phyloP scores from a whole-genome alignment of 1,284 basidiomycete genomes.

The Pyrrhoderma lamaoense region DNA sequence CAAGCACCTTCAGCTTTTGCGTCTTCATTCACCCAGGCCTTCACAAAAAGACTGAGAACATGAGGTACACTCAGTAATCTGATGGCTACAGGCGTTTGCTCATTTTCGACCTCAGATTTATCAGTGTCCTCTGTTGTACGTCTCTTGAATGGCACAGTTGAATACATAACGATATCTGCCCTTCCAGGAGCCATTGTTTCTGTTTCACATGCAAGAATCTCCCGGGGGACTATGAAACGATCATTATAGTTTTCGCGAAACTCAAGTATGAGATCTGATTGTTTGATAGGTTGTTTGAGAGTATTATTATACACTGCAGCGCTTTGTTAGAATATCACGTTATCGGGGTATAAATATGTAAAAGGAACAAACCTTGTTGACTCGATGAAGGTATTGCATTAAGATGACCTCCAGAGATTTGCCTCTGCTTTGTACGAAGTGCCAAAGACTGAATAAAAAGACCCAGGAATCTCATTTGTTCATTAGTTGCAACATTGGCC shows the following conservation, averaged over 20 bases:
- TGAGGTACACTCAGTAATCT: constrained; percentile 1
- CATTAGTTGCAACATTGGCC: constrained; percentile 46
- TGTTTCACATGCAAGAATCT: constrained; percentile 40
- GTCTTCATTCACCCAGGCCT: constrained; percentile 14
- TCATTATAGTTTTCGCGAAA: constrained; percentile 56
- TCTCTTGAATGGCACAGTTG: constrained; percentile 10
- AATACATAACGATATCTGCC: constrained; percentile 13
- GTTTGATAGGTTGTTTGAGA: constrained; percentile 28
- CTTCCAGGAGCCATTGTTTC: neutral
- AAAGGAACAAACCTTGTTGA: constrained; percentile 2
- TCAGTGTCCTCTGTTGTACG: neutral
- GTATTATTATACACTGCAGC: neutral
- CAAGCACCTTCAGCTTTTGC: constrained; percentile 6
- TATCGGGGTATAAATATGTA: neutral
- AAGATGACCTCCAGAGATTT: neutral
- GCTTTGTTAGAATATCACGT: constrained; percentile 1
- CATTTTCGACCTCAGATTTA: neutral
- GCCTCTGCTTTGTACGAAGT: neutral
- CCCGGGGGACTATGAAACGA: constrained; percentile 58
- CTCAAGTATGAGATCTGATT: constrained; percentile 63
- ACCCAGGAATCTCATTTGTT: constrained; percentile 57
- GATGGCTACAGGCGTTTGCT: neutral
- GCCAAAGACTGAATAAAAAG: constrained; percentile 54
- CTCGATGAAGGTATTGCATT: neutral
- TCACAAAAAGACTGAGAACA: constrained; percentile 6